These are phyloP conservation scores for Dendrostoma leiphaemia DNA, from an alignment of 2,329 filamentous ascomycete genomes.

Conservation along the genomic window DNA sequence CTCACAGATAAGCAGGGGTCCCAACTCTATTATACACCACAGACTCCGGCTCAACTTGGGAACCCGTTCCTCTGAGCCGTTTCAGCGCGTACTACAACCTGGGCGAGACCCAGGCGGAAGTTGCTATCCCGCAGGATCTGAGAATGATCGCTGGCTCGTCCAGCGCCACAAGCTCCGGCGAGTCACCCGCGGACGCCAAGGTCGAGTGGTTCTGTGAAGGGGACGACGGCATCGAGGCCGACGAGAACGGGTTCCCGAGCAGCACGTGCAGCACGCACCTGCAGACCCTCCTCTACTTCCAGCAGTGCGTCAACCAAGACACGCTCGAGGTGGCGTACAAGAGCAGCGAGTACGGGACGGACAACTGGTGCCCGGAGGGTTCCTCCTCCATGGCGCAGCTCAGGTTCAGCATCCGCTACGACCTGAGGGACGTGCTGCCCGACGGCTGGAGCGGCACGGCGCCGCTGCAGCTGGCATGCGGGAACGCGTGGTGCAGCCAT, in stretches of 20 bases:
- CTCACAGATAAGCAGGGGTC: conserved; percentile 3
- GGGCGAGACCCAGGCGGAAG: conserved; percentile 20
- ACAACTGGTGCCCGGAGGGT: conserved; percentile 35
- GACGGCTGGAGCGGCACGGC: conserved; percentile 39
- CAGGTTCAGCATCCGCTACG: conserved; percentile 43
- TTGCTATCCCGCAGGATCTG: conserved; percentile 23
- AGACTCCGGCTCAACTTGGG: conserved; percentile 15
- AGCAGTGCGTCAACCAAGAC: conserved; percentile 36
- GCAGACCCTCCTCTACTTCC: conserved; percentile 55
- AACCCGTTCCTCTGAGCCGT: conserved; percentile 20
- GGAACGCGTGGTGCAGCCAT: conserved; percentile 37
- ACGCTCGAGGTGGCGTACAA: conserved; percentile 28
- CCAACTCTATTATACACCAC: conserved; percentile 21
- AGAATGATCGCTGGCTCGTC: conserved; percentile 37
- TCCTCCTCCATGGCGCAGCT: conserved; percentile 41
- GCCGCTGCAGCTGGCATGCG: conserved; percentile 38
- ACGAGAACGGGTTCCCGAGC: conserved; percentile 70
- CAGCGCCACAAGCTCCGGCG: conserved; percentile 39
- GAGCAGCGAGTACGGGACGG: conserved; percentile 28
- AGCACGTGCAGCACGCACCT: conserved; percentile 63
- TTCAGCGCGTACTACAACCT: conserved; percentile 25
- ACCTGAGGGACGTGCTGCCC: conserved; percentile 36
- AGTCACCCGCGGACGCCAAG: conserved; percentile 21
- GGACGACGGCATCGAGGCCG: conserved; percentile 36
- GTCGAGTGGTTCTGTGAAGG: conserved; percentile 25